phyloP scores from a whole-genome alignment of 2,329 filamentous ascomycete genomes.

The Trichoderma semiorbis region DNA sequence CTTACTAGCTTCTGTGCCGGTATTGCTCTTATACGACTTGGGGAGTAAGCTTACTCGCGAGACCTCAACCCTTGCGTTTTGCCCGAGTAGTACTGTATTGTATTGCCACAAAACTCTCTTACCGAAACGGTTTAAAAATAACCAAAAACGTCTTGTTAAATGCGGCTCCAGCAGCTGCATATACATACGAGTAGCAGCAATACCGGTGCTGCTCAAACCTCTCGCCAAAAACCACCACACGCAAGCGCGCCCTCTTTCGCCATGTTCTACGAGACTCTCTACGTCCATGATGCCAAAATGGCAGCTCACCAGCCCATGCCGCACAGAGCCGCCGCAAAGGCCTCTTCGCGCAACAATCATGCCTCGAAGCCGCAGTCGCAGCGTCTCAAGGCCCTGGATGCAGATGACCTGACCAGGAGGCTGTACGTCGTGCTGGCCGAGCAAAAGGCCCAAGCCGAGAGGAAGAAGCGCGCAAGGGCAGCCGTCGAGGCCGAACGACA shows the following conservation, averaged over 20 bases:
- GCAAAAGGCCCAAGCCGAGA: conserved; percentile 42
- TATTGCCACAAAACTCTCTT: not conserved
- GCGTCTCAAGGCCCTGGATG: conserved; percentile 43
- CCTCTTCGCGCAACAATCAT: conserved; percentile 4
- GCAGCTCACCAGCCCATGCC: conserved; percentile 4
- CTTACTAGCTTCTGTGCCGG: not conserved
- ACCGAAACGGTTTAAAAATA: not conserved
- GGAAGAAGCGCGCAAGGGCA: conserved; percentile 29
- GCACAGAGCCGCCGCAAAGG: conserved; percentile 14
- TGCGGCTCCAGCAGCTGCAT: not conserved
- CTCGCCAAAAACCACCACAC: not conserved
- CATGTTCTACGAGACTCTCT: conserved; percentile 20
- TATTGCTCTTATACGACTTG: not conserved
- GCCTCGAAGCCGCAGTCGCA: conserved; percentile 21
- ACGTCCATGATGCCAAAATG: conserved; percentile 22
- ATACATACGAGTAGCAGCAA: not conserved
- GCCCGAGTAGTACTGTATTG: not conserved
- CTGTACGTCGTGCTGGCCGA: conserved; percentile 50
- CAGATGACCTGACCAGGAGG: conserved; percentile 53
- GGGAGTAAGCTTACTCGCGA: not conserved
- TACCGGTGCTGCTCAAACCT: not conserved
- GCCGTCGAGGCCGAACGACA: conserved; percentile 23
- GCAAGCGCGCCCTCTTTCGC: not conserved
- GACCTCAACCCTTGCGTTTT: not conserved
- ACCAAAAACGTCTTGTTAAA: not conserved